Evolutionary conservation across 345 rosid genomes (phyloP), one percentile per base, ranked within the genome.

Genomic region (Acer campestre): DNA sequence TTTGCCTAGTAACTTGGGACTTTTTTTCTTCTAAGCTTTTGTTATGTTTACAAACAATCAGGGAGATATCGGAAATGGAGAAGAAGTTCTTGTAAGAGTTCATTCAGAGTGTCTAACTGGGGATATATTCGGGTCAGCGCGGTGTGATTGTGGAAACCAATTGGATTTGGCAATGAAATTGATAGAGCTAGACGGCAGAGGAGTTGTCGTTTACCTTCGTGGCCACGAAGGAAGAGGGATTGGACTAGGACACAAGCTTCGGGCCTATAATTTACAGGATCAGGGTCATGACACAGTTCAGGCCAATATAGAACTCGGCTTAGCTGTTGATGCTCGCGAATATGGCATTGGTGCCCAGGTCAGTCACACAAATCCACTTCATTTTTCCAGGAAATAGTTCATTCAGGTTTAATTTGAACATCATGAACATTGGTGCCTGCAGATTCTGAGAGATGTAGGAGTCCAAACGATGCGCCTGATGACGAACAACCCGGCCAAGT

Each of bases 181-280:
- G 27, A 90, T 93, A 3, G 94, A 93, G 79, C 68, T 91, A 77
- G 88, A 86, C 1, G 94, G 97, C 14, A 78, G 89, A 83, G 98
- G 98, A 27, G 97, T 80, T 0, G 80, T 94, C 9, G 83, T 94
- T 69, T 94, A 94, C 81, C 97, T 93, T 49, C 86, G 97, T 77
- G 98, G 97, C 23, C 98, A 93, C 29, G 95, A 93, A 85, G 98
- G 98, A 69, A 87, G 97, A 85, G 98, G 97, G 56, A 94, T 94
- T 3, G 97, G 97, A 46, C 91, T 91, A 22, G 97, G 97, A 42
- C 98, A 93, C 83, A 94, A 94, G 71, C 94, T 93, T 16, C 82
- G 82, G 58, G 97, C 97, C 66, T 93, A 94, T 80, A 94, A 91
- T 80, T 80, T 94, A 82, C 98, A 94, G 76, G 97, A 91, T 77